Evolutionary conservation across 1,284 basidiomycete genomes (phyloP).

Genomic region (Irpex rosettiformis): DNA sequence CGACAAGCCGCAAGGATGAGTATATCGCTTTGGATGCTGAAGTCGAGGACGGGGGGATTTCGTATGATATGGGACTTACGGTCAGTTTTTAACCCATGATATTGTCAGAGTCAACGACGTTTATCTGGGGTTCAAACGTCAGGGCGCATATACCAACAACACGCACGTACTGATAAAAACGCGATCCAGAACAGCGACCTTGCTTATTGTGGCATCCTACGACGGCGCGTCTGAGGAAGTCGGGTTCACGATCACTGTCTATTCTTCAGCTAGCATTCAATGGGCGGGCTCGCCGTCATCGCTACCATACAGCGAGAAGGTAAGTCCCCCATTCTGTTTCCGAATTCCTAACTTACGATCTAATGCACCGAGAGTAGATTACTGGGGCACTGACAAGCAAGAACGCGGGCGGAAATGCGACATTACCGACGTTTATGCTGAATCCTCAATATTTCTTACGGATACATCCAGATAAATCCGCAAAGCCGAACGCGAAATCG

Average conservation of each 20-base stretch:
- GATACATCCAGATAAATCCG: slow-evolving; percentile 39
- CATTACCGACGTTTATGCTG: slow-evolving; percentile 76
- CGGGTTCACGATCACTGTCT: slow-evolving; percentile 63
- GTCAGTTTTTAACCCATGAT: slow-evolving; percentile 15
- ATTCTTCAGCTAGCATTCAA: slow-evolving; percentile 39
- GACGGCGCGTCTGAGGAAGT: slow-evolving; percentile 58
- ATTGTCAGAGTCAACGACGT: too few relatives aligned
- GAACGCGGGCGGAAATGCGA: slow-evolving; percentile 82
- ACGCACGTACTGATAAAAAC: slow-evolving; percentile 64
- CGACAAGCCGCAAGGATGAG: slow-evolving; percentile 47
- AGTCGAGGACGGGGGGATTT: slow-evolving; percentile 28
- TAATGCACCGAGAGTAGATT: too few relatives aligned
- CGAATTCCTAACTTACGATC: too few relatives aligned
- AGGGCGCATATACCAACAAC: slow-evolving; percentile 80
- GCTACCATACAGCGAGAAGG: slow-evolving; percentile 45
- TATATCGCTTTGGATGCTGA: slow-evolving; percentile 75
- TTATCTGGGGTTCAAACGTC: too few relatives aligned
- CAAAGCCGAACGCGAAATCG: slow-evolving; percentile 29
- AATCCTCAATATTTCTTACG: slow-evolving; percentile 87
- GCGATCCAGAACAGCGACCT: neutral
- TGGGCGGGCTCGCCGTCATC: slow-evolving; percentile 46
- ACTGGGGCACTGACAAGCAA: slow-evolving; percentile 63
- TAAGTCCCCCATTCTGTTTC: too few relatives aligned
- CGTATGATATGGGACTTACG: slow-evolving; percentile 19
- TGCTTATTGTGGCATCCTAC: slow-evolving; percentile 56